Conservation (phyloP, 352 stramenopile species). For the Thalassiosira mediterranea region DNA sequence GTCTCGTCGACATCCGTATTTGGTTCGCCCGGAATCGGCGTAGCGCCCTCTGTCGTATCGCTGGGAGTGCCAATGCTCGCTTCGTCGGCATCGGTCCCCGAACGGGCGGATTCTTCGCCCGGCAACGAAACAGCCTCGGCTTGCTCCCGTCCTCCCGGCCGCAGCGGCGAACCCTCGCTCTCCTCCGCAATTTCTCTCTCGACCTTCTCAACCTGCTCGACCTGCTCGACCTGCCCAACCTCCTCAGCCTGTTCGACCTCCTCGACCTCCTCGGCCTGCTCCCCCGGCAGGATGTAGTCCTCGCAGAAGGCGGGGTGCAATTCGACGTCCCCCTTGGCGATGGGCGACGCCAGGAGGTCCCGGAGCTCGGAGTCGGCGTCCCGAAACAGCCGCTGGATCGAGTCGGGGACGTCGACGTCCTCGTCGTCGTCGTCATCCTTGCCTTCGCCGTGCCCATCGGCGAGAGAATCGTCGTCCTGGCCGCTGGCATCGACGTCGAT, state of each 20-base stretch:
- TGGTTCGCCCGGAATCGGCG: no score
- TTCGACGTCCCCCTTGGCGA: not conserved
- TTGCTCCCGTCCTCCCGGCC: no score
- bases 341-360: slow-evolving; percentile 21
- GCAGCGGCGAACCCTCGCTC: no score
- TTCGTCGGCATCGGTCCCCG: no score
- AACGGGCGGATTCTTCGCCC: no score
- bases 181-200: no score
- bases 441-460: not conserved
- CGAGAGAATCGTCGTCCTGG: not conserved
- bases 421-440: slow-evolving; percentile 1
- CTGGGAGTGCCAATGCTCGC: no score
- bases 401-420: slow-evolving; percentile 15
- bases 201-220: not conserved
- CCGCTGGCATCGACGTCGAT: not conserved
- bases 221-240: not conserved
- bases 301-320: no score
- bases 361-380: slow-evolving; percentile 23
- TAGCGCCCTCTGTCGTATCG: no score
- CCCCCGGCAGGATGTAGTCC: no score
- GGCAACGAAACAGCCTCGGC: no score
- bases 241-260: not conserved
- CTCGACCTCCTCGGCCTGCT: not conserved
- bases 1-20: no score
- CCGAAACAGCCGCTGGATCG: slow-evolving; percentile 32